Evolutionary conservation across 2,329 filamentous ascomycete genomes (phyloP).

Genomic region (Paracorniculantispora psalliotae): DNA sequence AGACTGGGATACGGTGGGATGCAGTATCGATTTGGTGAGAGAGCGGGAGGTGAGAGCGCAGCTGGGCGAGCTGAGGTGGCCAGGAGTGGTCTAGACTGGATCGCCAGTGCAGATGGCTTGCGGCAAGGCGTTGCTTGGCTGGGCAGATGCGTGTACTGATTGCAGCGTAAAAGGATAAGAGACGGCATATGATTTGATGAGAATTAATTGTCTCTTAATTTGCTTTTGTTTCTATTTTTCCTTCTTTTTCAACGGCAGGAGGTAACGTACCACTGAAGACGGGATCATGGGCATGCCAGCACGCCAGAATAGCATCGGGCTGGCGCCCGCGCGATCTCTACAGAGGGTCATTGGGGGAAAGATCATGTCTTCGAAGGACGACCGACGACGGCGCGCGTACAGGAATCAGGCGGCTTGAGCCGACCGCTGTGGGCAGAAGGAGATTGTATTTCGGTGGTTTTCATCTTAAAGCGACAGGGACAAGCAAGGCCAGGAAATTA

Average conservation of each 20-base stretch:
- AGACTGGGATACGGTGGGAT: no score
- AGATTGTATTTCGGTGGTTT: background rate
- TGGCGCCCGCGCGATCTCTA: background rate
- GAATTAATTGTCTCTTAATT: no score
- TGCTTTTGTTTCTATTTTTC: background rate
- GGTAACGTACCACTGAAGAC: background rate
- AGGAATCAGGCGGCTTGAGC: background rate
- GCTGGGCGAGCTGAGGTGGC: background rate
- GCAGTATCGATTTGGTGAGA: no score
- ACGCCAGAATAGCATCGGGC: background rate
- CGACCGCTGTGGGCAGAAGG: background rate
- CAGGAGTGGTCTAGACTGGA: background rate
- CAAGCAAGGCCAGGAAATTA: background rate
- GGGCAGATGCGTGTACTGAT: background rate
- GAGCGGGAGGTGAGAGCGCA: background rate
- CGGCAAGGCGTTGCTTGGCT: background rate
- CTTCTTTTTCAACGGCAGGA: background rate
- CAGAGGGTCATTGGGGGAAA: background rate
- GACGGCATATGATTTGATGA: no score
- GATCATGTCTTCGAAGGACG: background rate
- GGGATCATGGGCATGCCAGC: background rate
- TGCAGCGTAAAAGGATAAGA: background rate
- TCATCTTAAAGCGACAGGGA: background rate
- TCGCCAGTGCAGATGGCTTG: background rate
- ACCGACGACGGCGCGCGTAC: background rate